Evolutionary conservation across 441 rosid genomes (phyloP), one percentile per base, ranked within the genome.

Genomic region (Gossypium gossypioides): DNA sequence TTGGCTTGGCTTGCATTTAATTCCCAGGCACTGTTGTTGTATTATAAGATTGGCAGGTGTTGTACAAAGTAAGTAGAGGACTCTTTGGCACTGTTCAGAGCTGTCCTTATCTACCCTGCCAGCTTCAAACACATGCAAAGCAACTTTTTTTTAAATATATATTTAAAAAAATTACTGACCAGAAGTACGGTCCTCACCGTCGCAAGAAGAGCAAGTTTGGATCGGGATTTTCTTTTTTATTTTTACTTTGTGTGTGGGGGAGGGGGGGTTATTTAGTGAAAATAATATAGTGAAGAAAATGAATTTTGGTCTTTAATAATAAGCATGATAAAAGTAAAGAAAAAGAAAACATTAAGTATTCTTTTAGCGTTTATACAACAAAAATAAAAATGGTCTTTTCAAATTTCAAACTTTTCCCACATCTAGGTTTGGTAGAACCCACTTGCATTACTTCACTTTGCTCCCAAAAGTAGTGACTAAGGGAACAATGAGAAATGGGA

Each of bases 51-150:
- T 61, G 83, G 78, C 75, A 80, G 83, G 54, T 56, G 71, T 51
- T 48, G 80, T 71, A 64, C 83, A 78, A 66, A 72, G 65, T 42
- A 69, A 72, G 64, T 42, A 74, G 74, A 75, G 78, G 73, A 69
- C 65, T 61, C 61, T 67, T 68, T 72, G 71, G 71, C 69, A 70
- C 76, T 69, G 77, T 74, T 67, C 19, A 6, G 34, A 52, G 52
- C 80, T 69, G 77, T 75, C 64, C 74, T 68, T 75, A 67, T 75
- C 72, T 10, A 10, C 44, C 76, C 71, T 69, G 80, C 46, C 82
- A 75, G 80, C 52, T 78, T 65, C 77, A 6, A 77, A 86, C 87
- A 82, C 85, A 84, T 81, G 83, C 86, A 68, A 74, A 56, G 22
- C 74, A 69, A 58, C 73, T 52, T 73, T 82, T 79, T n/a, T 44